Evolutionary conservation across 306 rosid species (phyloP).

Genomic region (Crotalaria pallida): DNA sequence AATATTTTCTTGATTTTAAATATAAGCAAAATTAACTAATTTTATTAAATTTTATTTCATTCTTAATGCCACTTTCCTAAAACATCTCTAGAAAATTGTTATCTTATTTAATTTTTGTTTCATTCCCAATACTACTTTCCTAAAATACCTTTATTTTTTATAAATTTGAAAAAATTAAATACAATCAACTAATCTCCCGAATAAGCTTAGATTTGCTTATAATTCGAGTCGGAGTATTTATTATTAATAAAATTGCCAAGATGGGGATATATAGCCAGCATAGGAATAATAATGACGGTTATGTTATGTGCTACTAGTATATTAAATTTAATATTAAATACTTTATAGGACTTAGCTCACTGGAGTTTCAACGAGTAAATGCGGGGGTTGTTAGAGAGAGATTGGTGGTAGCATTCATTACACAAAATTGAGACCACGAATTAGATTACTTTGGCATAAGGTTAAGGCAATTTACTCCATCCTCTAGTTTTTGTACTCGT

Average conservation of each 20-base stretch:
- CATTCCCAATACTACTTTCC: too few relatives aligned
- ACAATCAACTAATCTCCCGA: too few relatives aligned
- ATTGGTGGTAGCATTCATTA: constrained; percentile 23
- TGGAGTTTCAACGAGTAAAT: constrained; percentile 1
- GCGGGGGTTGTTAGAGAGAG: constrained; percentile 11
- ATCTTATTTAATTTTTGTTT: too few relatives aligned
- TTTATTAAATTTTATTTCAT: too few relatives aligned
- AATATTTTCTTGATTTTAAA: too few relatives aligned
- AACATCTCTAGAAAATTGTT: too few relatives aligned
- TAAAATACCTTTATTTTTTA: too few relatives aligned
- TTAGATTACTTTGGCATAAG: constrained; percentile 36
- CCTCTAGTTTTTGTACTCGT: constrained; percentile 18
- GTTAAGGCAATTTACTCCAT: constrained; percentile 36
- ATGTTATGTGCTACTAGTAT: neutral
- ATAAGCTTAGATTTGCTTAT: too few relatives aligned
- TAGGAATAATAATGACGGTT: neutral
- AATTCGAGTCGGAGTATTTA: too few relatives aligned
- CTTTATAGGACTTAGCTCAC: neutral
- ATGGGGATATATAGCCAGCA: neutral
- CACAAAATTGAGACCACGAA: constrained; percentile 1
- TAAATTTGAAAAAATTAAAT: too few relatives aligned
- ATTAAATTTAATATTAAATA: neutral
- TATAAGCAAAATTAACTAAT: too few relatives aligned
- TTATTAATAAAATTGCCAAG: neutral
- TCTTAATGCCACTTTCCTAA: too few relatives aligned